Evolutionary conservation across 2,329 filamentous ascomycete genomes (phyloP), one percentile per base, ranked within the genome.

Genomic region (Leptographium galeiforme): DNA sequence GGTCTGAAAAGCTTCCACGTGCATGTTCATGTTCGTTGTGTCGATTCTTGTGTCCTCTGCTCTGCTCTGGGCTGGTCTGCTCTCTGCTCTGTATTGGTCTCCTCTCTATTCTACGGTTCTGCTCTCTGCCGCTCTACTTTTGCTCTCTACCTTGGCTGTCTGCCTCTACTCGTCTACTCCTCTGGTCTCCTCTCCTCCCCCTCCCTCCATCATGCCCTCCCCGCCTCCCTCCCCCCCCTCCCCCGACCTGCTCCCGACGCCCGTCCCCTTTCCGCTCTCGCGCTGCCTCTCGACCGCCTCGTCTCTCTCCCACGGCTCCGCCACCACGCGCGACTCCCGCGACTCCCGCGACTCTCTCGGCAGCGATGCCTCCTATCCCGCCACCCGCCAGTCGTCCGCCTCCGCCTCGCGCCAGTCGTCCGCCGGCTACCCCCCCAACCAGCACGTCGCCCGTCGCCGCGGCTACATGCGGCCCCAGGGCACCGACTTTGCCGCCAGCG

Each of bases 401-500:
- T 78, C 71, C 59, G 52, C 53, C n/a, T 14, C 12, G 6, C 59
- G 70, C 53, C 64, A 67, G 38, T 76, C 75, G 40, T 73, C 76
- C 34, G 12, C 34, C 8, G 12, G 4, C 34, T 10, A 36, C 34
- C 13, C 32, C 56, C 45, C 33, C 52, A 53, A 53, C 53, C 53
- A 55, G 53, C 53, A 52, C 50, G 36, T 41, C 53, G 68, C 62
- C 36, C 73, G 81, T 56, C 77, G 87, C 61, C 79, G 89, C 57
- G 90, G 90, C 45, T 96, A 91, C 70, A 87, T 94, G 71, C 80
- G 90, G 50, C 89, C 90, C 1, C 85, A 89, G 65, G 87, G 84
- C 52, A 94, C 87, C 51, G 80, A 89, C 63, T 98, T 97, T 67
- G 88, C 93, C 32, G 85, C 87, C 56, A 96, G 90, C 54, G 93